A percentile compares a stretch with the other conserved stretches of the same genome.
phyloP scores from a whole-genome alignment of 2,329 filamentous ascomycete genomes.

The Ophiostoma ips region DNA sequence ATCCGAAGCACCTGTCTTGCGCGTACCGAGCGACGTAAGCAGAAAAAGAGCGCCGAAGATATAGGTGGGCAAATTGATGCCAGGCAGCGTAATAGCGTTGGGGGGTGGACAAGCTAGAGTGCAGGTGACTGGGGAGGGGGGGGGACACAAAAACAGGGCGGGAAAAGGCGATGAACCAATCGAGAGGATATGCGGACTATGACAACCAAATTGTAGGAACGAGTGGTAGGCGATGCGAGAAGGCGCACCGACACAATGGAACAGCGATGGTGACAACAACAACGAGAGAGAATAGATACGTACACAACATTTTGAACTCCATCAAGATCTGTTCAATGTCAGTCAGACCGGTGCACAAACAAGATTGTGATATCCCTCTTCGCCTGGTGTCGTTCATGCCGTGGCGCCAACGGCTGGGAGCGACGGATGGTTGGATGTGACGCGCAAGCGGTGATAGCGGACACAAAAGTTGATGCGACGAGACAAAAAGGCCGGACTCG shows the following conservation, averaged over 20 bases:
- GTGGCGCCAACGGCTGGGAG: neutral
- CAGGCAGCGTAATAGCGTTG: too few species aligned
- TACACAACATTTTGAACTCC: slow-evolving; percentile 22
- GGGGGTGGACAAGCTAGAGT: too few species aligned
- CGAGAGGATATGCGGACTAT: too few species aligned
- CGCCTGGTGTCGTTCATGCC: too few species aligned
- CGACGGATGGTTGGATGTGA: neutral
- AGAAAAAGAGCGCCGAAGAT: neutral
- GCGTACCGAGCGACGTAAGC: too few species aligned
- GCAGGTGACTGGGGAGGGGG: too few species aligned
- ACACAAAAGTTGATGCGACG: neutral
- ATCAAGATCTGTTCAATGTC: slow-evolving; percentile 21
- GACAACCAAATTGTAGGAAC: too few species aligned
- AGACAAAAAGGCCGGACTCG: neutral
- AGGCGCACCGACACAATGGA: neutral
- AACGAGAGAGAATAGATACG: slow-evolving; percentile 1
- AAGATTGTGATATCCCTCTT: neutral
- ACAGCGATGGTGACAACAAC: neutral
- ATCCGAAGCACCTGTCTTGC: too few species aligned
- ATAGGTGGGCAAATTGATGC: neutral
- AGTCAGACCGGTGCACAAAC: slow-evolving; percentile 12
- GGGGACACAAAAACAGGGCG: too few species aligned
- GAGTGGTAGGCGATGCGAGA: neutral
- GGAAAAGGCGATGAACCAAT: too few species aligned
- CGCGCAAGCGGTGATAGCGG: neutral